phyloP scores from a whole-genome alignment of 495 filamentous ascomycete genomes.

The Podospora didyma region DNA sequence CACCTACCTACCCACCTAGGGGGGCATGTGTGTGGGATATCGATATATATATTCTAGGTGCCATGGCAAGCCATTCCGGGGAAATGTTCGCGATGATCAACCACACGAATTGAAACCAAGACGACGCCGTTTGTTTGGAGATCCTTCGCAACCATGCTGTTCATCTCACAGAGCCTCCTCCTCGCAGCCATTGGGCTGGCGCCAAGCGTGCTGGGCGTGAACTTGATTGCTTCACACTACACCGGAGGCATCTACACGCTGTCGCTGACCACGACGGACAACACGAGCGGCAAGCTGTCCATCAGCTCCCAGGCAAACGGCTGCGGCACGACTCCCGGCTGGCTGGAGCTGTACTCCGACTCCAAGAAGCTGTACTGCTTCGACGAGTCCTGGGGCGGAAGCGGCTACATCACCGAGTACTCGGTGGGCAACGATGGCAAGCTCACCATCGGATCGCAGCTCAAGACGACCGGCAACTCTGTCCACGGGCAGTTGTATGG shows the following conservation, averaged over 20 bases:
- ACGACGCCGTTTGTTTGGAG: neutral
- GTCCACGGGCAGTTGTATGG: constrained; percentile 41
- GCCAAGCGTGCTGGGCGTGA: constrained; percentile 30
- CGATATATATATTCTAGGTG: neutral
- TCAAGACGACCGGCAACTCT: constrained; percentile 33
- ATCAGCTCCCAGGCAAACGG: constrained; percentile 27
- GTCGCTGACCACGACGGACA: constrained; percentile 19
- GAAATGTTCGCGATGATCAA: neutral
- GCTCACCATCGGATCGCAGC: constrained; percentile 32
- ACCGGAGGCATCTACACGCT: constrained; percentile 38
- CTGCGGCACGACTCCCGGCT: constrained; percentile 46
- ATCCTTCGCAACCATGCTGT: constrained; percentile 8
- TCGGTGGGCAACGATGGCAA: constrained; percentile 34
- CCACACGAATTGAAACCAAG: too few relatives aligned
- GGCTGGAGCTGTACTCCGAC: constrained; percentile 48
- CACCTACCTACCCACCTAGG: neutral
- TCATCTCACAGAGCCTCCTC: neutral
- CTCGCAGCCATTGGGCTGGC: constrained; percentile 13
- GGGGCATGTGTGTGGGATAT: too few relatives aligned
- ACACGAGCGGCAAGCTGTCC: constrained; percentile 26
- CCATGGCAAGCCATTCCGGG: neutral
- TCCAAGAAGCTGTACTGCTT: constrained; percentile 54
- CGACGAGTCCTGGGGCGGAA: constrained; percentile 46
- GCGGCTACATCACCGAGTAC: constrained; percentile 40
- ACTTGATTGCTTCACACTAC: constrained; percentile 40